Conservation (phyloP, 148 eudicot species). For the Selenicereus undatus region DNA sequence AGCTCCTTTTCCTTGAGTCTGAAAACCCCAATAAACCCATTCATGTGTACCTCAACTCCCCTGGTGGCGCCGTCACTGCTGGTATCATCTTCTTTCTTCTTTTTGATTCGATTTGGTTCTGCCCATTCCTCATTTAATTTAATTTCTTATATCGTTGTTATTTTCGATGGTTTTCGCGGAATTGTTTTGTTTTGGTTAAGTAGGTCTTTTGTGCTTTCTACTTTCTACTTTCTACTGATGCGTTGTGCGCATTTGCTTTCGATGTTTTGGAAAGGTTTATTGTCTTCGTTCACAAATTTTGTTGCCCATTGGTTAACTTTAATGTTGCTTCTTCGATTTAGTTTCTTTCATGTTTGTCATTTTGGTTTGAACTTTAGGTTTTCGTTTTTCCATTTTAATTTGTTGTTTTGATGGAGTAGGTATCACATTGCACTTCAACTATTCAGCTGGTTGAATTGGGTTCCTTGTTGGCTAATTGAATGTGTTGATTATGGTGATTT, state of each 20-base stretch:
- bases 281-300: no score
- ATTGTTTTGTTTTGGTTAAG: background rate
- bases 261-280: no score
- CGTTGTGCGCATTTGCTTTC: background rate
- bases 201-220: background rate
- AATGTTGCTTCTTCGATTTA: no score
- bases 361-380: no score
- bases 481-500: no score
- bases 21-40: slow-evolving; percentile 95
- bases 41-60: slow-evolving; percentile 89
- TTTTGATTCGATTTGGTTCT: background rate
- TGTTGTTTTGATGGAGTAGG: no score
- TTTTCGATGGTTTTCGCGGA: background rate
- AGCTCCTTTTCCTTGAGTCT: slow-evolving; percentile 87
- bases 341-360: no score
- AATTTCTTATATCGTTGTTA: background rate
- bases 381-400: no score
- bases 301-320: no score
- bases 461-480: background rate
- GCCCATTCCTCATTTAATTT: background rate
- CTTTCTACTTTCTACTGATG: background rate
- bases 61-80: slow-evolving; percentile 98
- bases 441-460: no score
- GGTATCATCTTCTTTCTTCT: slow-evolving; percentile 31
- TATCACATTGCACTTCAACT: no score